Evolutionary conservation across 2,329 filamentous ascomycete genomes (phyloP).

Genomic region (Tolypocladium tundrense): DNA sequence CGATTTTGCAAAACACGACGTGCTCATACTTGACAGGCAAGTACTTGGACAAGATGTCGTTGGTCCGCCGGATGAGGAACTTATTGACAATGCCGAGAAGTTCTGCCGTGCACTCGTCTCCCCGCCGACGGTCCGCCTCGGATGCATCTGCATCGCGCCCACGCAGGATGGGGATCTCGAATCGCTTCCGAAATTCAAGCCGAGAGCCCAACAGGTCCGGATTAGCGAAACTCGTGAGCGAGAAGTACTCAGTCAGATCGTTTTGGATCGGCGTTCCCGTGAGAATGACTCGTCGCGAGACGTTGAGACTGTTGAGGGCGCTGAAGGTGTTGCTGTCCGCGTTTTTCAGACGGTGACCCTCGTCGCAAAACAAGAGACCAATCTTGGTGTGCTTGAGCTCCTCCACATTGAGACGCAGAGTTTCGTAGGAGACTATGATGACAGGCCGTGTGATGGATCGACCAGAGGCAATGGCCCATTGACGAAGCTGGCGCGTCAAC

Average conservation of each 20-base stretch:
- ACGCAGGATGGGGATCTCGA: slow-evolving; percentile 82
- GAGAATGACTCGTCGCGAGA: slow-evolving; percentile 82
- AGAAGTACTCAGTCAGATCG: slow-evolving; percentile 95
- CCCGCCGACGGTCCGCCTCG: slow-evolving; percentile 70
- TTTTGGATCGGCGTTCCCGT: slow-evolving; percentile 98
- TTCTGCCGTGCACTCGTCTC: slow-evolving; percentile 73
- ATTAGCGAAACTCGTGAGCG: slow-evolving; percentile 92
- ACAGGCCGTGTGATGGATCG: slow-evolving; percentile 83
- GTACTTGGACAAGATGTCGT: slow-evolving; percentile 97
- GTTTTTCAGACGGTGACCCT: slow-evolving; percentile 94
- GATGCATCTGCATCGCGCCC: slow-evolving; percentile 86
- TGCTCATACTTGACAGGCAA: slow-evolving; percentile 98
- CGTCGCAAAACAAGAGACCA: slow-evolving; percentile 86
- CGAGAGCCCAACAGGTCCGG: slow-evolving; percentile 83
- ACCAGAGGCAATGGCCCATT: slow-evolving; percentile 91
- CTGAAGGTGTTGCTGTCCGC: slow-evolving; percentile 92
- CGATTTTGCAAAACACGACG: slow-evolving; percentile 93
- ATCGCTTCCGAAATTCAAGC: slow-evolving; percentile 86
- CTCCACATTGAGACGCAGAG: slow-evolving; percentile 79
- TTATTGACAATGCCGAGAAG: slow-evolving; percentile 85
- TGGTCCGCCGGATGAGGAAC: slow-evolving; percentile 95
- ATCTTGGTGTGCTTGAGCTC: slow-evolving; percentile 86
- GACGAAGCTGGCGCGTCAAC: slow-evolving; percentile 76
- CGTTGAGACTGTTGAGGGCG: slow-evolving; percentile 81
- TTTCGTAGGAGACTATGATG: slow-evolving; percentile 97